Base-by-base conservation (phyloP, 257 asterid species). In the Fraxinus pennsylvanica region DNA sequence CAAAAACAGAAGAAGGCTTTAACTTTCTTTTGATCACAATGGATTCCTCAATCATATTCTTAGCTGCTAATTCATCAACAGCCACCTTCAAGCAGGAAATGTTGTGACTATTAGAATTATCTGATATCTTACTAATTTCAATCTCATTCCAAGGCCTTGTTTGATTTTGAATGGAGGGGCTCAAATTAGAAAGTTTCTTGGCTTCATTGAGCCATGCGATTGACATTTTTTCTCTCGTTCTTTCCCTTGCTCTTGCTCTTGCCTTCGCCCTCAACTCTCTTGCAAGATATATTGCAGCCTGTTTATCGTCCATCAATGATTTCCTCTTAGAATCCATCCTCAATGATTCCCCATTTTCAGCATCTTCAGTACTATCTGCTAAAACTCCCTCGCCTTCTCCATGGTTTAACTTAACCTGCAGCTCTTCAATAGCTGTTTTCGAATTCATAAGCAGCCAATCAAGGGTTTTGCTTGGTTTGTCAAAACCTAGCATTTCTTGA, bases 381-480 rank as follows among this genome's bases (percentile, higher is more conserved):
- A 69, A 84, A 19, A 50, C 68, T 3, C 72, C 78, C 33, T 78
- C 88, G 27, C 84, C 76, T 12, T 81, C 90, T 19, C 77, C 73
- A 17, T 12, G 79, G 36, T 79, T 85, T 29, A 76, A 68, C 66
- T 82, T 87, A 9, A 81, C 83, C 69, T 63, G 69, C 4, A 92
- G 87, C 50, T 92, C 97, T 41, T 83, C 85, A 17, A 94, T 91
- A 75, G 99, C 94, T 4, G 90, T 57, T 65, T 86, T 90, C 1
- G 97, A 92, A 33, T 91, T 89, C 12, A 87, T 88, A 21, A 94
- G 87, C 21, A 94, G 82, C 99, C 99, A 94, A 72, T 90, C 97
- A 3, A 94, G 92, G 84, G 99, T 94, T 81, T 90, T 89, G 88
- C 99, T 94, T 1, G 97, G 95, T 81, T 90, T 94, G 78, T 92